These are phyloP conservation scores for Pseudonitzschia multistriata DNA, from an alignment of 108 stramenopile genomes.

Conservation along the genomic window DNA sequence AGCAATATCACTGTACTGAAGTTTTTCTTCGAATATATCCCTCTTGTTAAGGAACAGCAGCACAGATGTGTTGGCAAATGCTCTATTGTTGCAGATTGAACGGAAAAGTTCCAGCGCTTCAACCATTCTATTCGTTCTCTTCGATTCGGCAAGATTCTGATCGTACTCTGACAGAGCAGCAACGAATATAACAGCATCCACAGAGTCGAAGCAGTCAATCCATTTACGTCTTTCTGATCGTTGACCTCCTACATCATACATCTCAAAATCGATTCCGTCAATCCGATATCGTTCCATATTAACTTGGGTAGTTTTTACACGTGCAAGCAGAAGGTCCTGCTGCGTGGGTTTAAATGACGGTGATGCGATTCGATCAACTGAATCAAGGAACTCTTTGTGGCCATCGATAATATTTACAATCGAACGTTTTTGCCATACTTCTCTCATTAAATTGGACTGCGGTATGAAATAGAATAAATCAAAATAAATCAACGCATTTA, in stretches of 20 bases:
- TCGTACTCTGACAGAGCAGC: constrained; percentile 96
- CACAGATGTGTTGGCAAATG: constrained; percentile 92
- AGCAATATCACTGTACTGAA: constrained; percentile 80
- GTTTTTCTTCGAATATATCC: constrained; percentile 97
- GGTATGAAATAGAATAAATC: neutral
- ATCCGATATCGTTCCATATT: constrained; percentile 87
- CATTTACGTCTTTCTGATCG: constrained; percentile 89
- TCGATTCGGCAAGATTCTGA: constrained; percentile 94
- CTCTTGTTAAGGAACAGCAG: constrained; percentile 94
- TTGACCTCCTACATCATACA: constrained; percentile 94
- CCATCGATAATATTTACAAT: constrained; percentile 82
- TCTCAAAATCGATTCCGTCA: constrained; percentile 90
- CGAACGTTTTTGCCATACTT: constrained; percentile 79
- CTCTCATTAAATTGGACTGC: constrained; percentile 62
- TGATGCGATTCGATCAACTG: constrained; percentile 74
- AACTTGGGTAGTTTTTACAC: constrained; percentile 96
- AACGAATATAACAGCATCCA: constrained; percentile 99
- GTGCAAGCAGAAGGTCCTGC: constrained; percentile 93
- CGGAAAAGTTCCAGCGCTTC: constrained; percentile 95
- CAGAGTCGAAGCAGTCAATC: constrained; percentile 94
- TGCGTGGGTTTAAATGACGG: constrained; percentile 81
- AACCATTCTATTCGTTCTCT: constrained; percentile 94
- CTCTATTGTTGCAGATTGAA: constrained; percentile 93
- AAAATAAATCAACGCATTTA: neutral
- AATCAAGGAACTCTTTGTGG: constrained; percentile 85